Evolutionary conservation across 805 yeast species (phyloP).

Genomic region (Debaryomyces tyrocola): DNA sequence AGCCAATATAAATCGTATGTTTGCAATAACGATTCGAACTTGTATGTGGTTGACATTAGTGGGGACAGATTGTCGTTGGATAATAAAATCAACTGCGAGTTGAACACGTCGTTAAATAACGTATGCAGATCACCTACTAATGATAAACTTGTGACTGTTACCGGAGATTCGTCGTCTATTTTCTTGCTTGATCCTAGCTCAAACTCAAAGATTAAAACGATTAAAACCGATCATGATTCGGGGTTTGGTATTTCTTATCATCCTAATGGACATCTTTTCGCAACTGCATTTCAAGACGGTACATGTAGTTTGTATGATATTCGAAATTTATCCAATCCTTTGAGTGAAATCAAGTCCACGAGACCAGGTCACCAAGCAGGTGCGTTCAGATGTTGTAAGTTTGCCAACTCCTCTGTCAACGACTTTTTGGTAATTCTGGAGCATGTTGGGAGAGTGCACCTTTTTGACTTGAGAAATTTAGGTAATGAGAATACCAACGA

Average conservation of each 20-base stretch:
- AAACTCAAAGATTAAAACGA: slow-evolving; percentile 31
- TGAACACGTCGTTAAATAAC: slow-evolving; percentile 73
- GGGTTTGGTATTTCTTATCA: slow-evolving; percentile 84
- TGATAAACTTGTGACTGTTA: slow-evolving; percentile 42
- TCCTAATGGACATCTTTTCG: slow-evolving; percentile 70
- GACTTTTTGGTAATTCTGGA: slow-evolving; percentile 78
- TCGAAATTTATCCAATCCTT: slow-evolving; percentile 54
- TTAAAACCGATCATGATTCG: slow-evolving; percentile 64
- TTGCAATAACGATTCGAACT: slow-evolving; percentile 79
- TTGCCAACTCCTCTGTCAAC: slow-evolving; percentile 57
- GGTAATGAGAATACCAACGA: slow-evolving; percentile 37
- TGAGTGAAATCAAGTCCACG: slow-evolving; percentile 59
- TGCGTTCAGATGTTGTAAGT: slow-evolving; percentile 62
- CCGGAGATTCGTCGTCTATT: slow-evolving; percentile 77
- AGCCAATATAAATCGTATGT: slow-evolving; percentile 57
- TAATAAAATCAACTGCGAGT: slow-evolving; percentile 43
- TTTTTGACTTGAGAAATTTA: slow-evolving; percentile 74
- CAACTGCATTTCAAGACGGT: slow-evolving; percentile 87
- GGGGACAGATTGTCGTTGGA: slow-evolving; percentile 43
- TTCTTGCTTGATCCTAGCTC: slow-evolving; percentile 51
- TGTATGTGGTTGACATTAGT: slow-evolving; percentile 63
- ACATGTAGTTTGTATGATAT: slow-evolving; percentile 73
- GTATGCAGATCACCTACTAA: slow-evolving; percentile 58
- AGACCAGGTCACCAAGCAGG: slow-evolving; percentile 56
- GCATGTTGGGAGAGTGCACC: slow-evolving; percentile 84